These are phyloP conservation scores for Dipodascopsis uninucleata DNA, from an alignment of 805 yeast genomes.

Conservation along the genomic window DNA sequence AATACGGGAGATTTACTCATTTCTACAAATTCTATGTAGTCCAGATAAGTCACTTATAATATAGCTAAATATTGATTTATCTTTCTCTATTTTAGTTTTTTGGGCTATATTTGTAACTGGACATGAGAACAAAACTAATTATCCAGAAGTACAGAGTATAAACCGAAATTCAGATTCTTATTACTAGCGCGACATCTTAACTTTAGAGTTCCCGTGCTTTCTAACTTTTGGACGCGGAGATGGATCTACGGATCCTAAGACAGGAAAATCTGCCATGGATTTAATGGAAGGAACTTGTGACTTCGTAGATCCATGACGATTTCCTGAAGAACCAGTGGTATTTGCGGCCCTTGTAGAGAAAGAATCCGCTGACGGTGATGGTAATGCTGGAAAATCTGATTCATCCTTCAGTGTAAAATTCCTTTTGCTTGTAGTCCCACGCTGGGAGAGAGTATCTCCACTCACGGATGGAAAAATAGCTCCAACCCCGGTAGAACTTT, in stretches of 20 bases:
- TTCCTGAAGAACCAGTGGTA: background rate
- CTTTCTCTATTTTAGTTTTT: too few species aligned
- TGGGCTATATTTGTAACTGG: too few species aligned
- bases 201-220: too few species aligned
- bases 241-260: background rate
- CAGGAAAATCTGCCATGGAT: conserved; percentile 18
- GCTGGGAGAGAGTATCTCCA: background rate
- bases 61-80: too few species aligned
- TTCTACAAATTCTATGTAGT: too few species aligned
- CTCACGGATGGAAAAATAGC: conserved; percentile 8
- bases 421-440: background rate
- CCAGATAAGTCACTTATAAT: too few species aligned
- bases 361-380: background rate
- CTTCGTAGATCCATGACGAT: background rate
- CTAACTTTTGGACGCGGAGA: conserved; percentile 2
- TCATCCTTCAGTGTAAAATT: conserved; percentile 18
- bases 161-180: too few species aligned
- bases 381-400: conserved; percentile 20
- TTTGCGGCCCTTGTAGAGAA: background rate
- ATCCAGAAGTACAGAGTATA: too few species aligned
- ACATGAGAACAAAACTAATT: too few species aligned
- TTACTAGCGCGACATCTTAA: too few species aligned
- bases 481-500: conserved; percentile 3
- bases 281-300: conserved; percentile 5
- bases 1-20: too few species aligned